Base-by-base conservation (phyloP, 1,139 yeast genomes). In the Candida tropicalis region DNA sequence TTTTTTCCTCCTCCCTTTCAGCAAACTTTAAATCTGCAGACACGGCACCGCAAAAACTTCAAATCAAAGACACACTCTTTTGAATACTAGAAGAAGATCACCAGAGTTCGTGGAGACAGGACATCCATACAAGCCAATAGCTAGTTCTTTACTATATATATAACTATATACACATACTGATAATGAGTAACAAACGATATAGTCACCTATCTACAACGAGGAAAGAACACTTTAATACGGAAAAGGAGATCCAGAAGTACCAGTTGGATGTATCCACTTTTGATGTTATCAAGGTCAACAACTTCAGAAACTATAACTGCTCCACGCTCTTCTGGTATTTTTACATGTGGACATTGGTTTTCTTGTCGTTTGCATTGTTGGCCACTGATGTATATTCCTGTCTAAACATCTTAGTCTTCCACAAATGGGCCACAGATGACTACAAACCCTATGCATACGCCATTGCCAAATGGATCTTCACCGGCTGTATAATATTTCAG, bases 331-430 rank as follows among this genome's bases (percentile, higher is more conserved):
- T 73, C 34, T 76, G 79, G 50, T 87, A 83, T 56, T 40, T 79
- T 3, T 58, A 71, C 52, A 70, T 79, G 62, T 74, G 84, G 73
- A 47, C 76, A 4, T 61, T 79, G 42, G 64, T 84, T 17, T 35
- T 79, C 12, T 64, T 87, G 44, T 77, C 84, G 31, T 56, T 80
- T 45, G 80, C 81, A 0, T 77, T 87, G 43, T 68, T 86, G 38
- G 88, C 75, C 1, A 76, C 87, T 4, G 97, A 89, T 66, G 73
- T 88, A 18, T 89, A 87, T 65, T 87, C 97, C 0, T 83, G 95
- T 59, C 67, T 89, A 46, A 82, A 80, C 52, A 77, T 89, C 41
- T 69, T 89, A 51, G 95, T 87, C 2, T 84, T 84, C 62, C 81
- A 86, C 56, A 72, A 79, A 43, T 89, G 97, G 96, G 79, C 86